These are phyloP conservation scores for Saccharomyces paradoxus DNA, from an alignment of 805 yeast genomes.

Conservation along the genomic window DNA sequence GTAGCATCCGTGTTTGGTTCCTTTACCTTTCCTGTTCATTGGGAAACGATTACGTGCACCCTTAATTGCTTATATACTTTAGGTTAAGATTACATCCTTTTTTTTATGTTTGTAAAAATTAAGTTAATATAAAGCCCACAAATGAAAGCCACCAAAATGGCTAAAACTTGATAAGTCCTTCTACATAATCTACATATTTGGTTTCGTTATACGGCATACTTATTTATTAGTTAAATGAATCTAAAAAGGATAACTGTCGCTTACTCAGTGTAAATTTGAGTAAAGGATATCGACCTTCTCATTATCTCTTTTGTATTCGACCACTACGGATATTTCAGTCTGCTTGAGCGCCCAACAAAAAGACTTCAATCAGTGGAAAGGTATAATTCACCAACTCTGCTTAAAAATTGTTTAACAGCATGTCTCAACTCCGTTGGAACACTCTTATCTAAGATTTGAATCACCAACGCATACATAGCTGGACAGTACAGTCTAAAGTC, in stretches of 20 bases:
- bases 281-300: background rate
- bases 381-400: constrained; percentile 46
- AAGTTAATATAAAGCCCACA: background rate
- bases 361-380: constrained; percentile 7
- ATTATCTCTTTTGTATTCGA: background rate
- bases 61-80: background rate
- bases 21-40: background rate
- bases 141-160: background rate
- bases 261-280: background rate
- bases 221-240: background rate
- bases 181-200: background rate
- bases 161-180: background rate
- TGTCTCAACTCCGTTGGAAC: constrained; percentile 53
- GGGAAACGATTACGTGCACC: background rate
- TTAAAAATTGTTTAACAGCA: constrained; percentile 52
- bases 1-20: background rate
- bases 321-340: background rate
- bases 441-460: constrained; percentile 52
- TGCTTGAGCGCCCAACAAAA: background rate
- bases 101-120: background rate
- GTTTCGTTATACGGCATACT: background rate
- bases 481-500: constrained; percentile 60
- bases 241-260: background rate
- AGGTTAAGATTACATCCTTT: background rate
- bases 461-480: constrained; percentile 49